Evolutionary conservation across 1,139 yeast genomes (phyloP), one percentile per base, ranked within the genome.

Genomic region (Eremothecium coryli): DNA sequence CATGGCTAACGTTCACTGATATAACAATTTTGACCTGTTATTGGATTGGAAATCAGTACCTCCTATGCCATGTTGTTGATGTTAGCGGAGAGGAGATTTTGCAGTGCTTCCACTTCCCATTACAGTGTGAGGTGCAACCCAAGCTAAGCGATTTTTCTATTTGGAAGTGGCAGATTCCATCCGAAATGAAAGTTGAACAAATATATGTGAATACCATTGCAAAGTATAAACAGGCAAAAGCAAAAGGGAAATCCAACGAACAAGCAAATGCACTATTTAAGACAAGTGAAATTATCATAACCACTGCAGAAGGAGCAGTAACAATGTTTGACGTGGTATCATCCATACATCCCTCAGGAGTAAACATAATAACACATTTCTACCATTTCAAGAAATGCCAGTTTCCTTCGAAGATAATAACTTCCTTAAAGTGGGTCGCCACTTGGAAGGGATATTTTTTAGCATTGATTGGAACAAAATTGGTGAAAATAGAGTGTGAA

Each of bases 41-140:
- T 11, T 57, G 61, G 61, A 24, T 57, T n/a, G 57, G 55, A 4
- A 44, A 38, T 22, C 46, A 52, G 5, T 55, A 54, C 39, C 34
- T 56, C 26, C 29, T 57, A 2, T 49, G 56, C 29, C 50, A 49
- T 24, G 36, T 46, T 17, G 41, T 41, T 29, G 45, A 44, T 17
- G 29, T 21, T 6, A 51, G 49, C 5, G 51, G 49, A 33, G 49
- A 46, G 16, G 38, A 38, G 16, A 30, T 28, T 9, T 11, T 55
- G 4, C 43, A 44, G 22, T 55, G 60, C 37, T 44, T 42, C 9
- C 47, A 45, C 24, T 36, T 55, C n/a, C 54, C 55, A 11, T 25
- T 46, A 17, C 46, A 47, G 26, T 45, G 37, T n/a, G 18, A 42
- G 6, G 42, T 34, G 5, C 23, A 30, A 8, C 40, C 43, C 5